A percentile compares a stretch with the other conserved stretches of the same genome.
Evolutionary conservation across 2,329 filamentous ascomycete genomes (phyloP).

Genomic region (Botryosphaeria dothidea): DNA sequence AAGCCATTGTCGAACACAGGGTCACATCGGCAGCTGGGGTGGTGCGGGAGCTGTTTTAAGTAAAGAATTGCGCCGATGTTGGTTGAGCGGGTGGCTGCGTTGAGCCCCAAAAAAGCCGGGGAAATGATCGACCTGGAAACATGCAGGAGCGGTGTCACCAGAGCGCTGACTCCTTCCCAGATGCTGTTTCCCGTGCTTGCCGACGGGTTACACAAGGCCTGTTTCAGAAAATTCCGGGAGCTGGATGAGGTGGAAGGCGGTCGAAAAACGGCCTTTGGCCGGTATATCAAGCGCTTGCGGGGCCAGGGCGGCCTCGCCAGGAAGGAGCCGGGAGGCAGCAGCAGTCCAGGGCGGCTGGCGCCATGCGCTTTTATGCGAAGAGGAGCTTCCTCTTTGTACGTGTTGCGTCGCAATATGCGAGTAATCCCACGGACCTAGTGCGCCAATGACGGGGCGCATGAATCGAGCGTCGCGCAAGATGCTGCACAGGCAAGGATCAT

Average conservation of each 20-base stretch:
- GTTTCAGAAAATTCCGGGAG: background rate
- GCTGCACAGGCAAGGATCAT: background rate
- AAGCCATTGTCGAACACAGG: background rate
- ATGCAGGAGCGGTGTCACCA: conserved; percentile 4
- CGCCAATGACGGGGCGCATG: background rate
- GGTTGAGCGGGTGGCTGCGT: background rate
- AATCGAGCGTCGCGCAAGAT: conserved; percentile 1
- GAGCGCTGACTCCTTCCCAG: background rate
- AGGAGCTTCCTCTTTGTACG: background rate
- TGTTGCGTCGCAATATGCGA: background rate
- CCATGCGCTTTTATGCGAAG: background rate
- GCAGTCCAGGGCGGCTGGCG: background rate
- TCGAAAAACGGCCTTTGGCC: background rate
- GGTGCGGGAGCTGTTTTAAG: background rate
- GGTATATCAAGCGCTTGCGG: background rate
- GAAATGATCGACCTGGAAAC: background rate
- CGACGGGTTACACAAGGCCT: background rate
- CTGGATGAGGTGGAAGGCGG: background rate
- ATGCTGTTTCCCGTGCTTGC: background rate
- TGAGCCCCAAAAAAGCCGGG: conserved; percentile 15
- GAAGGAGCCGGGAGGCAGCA: background rate
- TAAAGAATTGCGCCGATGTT: background rate
- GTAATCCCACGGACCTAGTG: background rate
- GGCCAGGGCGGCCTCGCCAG: background rate
- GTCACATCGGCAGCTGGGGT: background rate